Base-by-base conservation (phyloP, 176 grass and related monocot species). In the Triticum timopheevii region DNA sequence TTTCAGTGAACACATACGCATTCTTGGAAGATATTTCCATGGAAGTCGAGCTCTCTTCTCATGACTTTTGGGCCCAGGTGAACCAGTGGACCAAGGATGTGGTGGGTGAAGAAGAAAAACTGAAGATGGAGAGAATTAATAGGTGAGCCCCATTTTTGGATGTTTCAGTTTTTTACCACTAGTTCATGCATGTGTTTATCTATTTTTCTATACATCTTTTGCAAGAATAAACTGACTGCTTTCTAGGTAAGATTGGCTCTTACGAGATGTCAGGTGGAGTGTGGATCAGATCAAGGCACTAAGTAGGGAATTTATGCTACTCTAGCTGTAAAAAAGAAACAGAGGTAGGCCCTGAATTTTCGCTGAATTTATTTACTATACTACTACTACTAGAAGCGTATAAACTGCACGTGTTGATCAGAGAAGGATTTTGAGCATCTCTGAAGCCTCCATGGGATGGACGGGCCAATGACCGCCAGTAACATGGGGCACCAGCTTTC, bases 181-280 rank as follows among this genome's bases (percentile, higher is more conserved):
- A 17, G 2, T 52, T 52, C 49, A 17, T 52, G 49, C 49, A 52
- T 52, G 49, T 5, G 5, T 17, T 52, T 52, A 52, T 5, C 3
- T 49, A 8, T 11, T 42, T 11, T 42, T 42, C 27, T 11, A 11
- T 44, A 47, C 45, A 47, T 47, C 5, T 49, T 45, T 30, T 39
- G 42, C 61, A 67, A 31, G 87, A 89, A 84, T 65, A 80, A 80
- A 47, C 50, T 24, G 75, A 54, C 15, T n/a, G 1, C 39, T 79
- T 85, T 85, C 20, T 6, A 27, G 17, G 42, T 7, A 20, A 20
- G 73, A 50, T 38, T 17, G 13, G 39, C 36, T 78, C 80, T 2
- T 11, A 30, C 16, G 34, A 68, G 15, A 9, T 24, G 23, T 44
- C 30, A 13, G 47, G 23, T 56, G 52, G 52, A 56, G 52, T 31